A percentile compares a stretch with the other conserved stretches of the same genome.
Evolutionary conservation across 345 rosid species (phyloP).

Genomic region (Triadica sebifera): DNA sequence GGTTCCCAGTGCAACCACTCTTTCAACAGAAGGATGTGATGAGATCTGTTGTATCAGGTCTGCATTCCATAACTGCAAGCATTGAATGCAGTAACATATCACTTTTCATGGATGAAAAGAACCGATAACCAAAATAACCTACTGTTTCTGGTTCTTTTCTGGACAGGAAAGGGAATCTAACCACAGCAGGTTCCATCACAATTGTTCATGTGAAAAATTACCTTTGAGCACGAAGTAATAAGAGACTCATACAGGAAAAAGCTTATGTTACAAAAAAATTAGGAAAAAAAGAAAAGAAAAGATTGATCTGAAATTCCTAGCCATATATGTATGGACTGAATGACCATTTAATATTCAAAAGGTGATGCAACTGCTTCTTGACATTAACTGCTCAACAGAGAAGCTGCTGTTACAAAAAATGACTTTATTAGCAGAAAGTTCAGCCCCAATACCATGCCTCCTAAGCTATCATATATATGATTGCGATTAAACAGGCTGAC

Average conservation of each 20-base stretch:
- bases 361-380: neutral
- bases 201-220: neutral
- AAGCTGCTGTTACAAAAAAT: neutral
- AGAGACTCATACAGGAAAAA: neutral
- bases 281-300: neutral
- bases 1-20: slow-evolving; percentile 82
- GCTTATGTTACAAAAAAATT: no score
- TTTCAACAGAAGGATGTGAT: slow-evolving; percentile 61
- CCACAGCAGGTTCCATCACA: neutral
- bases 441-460: neutral
- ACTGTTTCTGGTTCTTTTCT: no score
- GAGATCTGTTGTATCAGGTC: slow-evolving; percentile 63
- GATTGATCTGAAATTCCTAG: neutral
- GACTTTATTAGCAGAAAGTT: neutral
- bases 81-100: neutral
- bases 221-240: neutral
- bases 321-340: neutral
- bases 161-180: no score
- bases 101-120: neutral
- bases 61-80: slow-evolving; percentile 75
- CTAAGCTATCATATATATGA: neutral
- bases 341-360: neutral
- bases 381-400: neutral
- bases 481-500: neutral
- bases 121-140: neutral